Evolutionary conservation across 345 rosid species (phyloP).

Genomic region (Brassica napus): DNA sequence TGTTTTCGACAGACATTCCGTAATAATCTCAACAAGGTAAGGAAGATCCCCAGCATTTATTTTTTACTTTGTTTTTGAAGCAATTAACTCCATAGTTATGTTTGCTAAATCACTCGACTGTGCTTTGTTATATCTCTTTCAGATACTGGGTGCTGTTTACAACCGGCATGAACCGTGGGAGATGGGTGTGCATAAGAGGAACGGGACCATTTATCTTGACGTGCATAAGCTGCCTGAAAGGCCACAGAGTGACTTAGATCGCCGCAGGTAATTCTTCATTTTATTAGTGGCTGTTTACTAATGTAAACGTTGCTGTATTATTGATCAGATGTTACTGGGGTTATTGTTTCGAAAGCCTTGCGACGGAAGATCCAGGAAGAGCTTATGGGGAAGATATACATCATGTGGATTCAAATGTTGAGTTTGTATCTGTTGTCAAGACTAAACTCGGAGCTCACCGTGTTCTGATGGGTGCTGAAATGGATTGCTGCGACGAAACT

Average conservation of each 20-base stretch:
- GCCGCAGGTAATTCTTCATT: conserved; percentile 63
- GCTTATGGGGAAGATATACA: conserved; percentile 78
- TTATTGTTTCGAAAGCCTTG: conserved; percentile 91
- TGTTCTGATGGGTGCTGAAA: conserved; percentile 94
- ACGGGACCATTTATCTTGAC: conserved; percentile 88
- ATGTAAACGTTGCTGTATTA: background rate
- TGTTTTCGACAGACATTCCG: conserved; percentile 68
- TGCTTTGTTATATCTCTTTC: conserved; percentile 20
- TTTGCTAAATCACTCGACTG: background rate
- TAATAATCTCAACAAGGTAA: conserved; percentile 93
- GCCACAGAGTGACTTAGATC: conserved; percentile 80
- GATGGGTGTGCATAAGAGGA: conserved; percentile 99
- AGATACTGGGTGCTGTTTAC: conserved; percentile 92
- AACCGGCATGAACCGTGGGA: conserved; percentile 88
- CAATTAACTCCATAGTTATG: background rate
- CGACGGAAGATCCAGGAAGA: conserved; percentile 88
- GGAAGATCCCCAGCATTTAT: conserved; percentile 17
- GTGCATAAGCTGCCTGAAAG: conserved; percentile 93
- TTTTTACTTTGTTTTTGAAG: background rate
- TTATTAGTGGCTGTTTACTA: too few relatives aligned
- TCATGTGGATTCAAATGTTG: conserved; percentile 83
- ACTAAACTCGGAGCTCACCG: conserved; percentile 98
- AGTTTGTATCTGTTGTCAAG: conserved; percentile 79
- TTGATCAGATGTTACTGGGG: conserved; percentile 91
- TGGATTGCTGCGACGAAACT: conserved; percentile 92